These are phyloP conservation scores for Aspergillus heteromorphus DNA, from an alignment of 495 filamentous ascomycete genomes.

Conservation along the genomic window DNA sequence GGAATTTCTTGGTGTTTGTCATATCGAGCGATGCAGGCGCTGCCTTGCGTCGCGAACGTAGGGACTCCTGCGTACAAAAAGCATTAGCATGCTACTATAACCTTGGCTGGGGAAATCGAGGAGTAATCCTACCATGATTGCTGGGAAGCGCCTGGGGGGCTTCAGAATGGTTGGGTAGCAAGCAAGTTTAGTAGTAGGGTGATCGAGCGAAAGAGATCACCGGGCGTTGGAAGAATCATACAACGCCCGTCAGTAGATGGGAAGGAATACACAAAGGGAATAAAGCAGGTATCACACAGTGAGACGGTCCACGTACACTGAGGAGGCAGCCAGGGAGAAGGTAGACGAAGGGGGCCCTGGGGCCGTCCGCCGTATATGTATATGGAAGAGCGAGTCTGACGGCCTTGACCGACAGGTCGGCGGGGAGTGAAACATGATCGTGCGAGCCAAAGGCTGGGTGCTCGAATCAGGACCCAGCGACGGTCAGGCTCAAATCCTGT, in stretches of 20 bases:
- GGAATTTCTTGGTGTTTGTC: slow-evolving; percentile 5
- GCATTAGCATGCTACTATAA: background rate
- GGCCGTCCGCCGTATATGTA: slow-evolving; percentile 5
- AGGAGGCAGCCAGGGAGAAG: background rate
- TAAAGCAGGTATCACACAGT: background rate
- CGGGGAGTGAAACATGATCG: slow-evolving; percentile 11
- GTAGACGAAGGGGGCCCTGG: background rate
- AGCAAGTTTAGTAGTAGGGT: background rate
- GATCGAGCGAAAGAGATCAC: background rate
- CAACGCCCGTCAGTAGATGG: background rate
- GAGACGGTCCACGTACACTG: background rate
- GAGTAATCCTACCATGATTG: background rate
- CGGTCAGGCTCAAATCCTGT: background rate
- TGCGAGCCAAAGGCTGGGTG: background rate
- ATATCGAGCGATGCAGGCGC: slow-evolving; percentile 11
- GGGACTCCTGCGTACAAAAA: slow-evolving; percentile 7
- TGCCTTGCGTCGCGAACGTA: slow-evolving; percentile 15
- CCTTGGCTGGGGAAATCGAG: too few species aligned
- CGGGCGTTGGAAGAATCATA: background rate
- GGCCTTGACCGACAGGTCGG: background rate
- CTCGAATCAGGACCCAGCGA: background rate
- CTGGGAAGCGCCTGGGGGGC: background rate
- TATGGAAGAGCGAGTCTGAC: background rate
- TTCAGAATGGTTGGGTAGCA: background rate
- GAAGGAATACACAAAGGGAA: background rate